These are phyloP conservation scores for Pyrus hybrid DNA, from an alignment of 331 rosid genomes.

Conservation along the genomic window DNA sequence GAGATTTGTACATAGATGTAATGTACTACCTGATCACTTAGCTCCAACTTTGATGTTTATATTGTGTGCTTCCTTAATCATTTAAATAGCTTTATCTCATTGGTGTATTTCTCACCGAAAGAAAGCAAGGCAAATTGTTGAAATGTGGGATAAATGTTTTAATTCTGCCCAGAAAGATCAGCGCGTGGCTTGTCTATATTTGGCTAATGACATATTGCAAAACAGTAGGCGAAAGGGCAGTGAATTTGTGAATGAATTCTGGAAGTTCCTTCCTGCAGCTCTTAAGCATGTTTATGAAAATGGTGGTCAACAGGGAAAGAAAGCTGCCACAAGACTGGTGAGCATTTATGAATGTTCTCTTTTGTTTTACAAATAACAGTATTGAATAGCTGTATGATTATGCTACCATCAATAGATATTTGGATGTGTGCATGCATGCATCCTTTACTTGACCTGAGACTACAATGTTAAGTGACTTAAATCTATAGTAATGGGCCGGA, in stretches of 20 bases:
- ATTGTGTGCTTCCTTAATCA: slow-evolving; percentile 36
- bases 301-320: slow-evolving; percentile 61
- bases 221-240: slow-evolving; percentile 88
- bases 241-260: slow-evolving; percentile 88
- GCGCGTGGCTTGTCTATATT: slow-evolving; percentile 61
- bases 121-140: slow-evolving; percentile 75
- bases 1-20: neutral
- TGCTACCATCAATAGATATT: neutral
- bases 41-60: neutral
- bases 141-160: slow-evolving; percentile 81
- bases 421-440: neutral
- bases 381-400: neutral
- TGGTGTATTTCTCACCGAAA: slow-evolving; percentile 82
- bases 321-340: slow-evolving; percentile 69
- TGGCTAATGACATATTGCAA: slow-evolving; percentile 92
- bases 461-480: neutral
- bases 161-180: slow-evolving; percentile 70
- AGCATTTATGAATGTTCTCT: slow-evolving; percentile 8
- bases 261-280: slow-evolving; percentile 89
- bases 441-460: neutral
- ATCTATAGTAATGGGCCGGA: neutral
- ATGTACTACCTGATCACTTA: neutral
- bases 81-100: slow-evolving; percentile 60
- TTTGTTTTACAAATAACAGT: neutral
- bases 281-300: slow-evolving; percentile 56